A percentile compares a stretch with the other conserved stretches of the same genome.
Evolutionary conservation across 176 grass and related monocot genomes (phyloP).

Genomic region (Zoysia pacifica): DNA sequence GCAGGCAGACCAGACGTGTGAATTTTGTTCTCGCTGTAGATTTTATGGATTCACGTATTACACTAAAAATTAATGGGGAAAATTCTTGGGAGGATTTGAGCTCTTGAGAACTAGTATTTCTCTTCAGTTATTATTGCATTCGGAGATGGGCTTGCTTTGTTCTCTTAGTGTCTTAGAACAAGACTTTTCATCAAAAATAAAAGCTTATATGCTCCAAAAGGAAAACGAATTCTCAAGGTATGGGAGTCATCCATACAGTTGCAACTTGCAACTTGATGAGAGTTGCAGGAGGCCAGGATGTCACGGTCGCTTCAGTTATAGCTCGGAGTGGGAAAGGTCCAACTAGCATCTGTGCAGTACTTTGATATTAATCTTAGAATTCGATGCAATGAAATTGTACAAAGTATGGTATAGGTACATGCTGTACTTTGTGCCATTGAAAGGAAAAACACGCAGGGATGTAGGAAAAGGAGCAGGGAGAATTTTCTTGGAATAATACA

Average conservation of each 20-base stretch:
- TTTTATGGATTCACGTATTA: constrained; percentile 38
- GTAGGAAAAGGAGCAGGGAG: constrained; percentile 43
- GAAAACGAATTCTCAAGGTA: constrained; percentile 33
- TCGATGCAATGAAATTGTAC: constrained; percentile 19
- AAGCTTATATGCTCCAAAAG: constrained; percentile 30
- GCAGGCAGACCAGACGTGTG: constrained; percentile 67
- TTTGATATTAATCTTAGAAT: constrained; percentile 12
- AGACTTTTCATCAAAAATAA: constrained; percentile 28
- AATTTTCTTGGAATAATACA: constrained; percentile 44
- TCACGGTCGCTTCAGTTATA: constrained; percentile 52
- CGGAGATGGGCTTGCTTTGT: not conserved
- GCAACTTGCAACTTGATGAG: constrained; percentile 50
- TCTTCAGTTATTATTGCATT: not conserved
- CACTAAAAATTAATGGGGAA: not conserved
- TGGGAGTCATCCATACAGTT: constrained; percentile 44
- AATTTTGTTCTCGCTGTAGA: constrained; percentile 62
- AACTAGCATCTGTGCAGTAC: constrained; percentile 8
- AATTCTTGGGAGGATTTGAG: constrained; percentile 10
- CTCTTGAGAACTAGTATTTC: not conserved
- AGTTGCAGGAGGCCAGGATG: constrained; percentile 34
- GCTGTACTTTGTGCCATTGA: constrained; percentile 18
- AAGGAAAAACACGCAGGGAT: constrained; percentile 34
- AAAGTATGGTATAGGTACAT: not conserved
- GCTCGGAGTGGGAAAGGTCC: constrained; percentile 36
- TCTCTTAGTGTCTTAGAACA: not conserved